Base-by-base conservation (phyloP, 768 basidiomycete species). In the Phylloporus sp. region DNA sequence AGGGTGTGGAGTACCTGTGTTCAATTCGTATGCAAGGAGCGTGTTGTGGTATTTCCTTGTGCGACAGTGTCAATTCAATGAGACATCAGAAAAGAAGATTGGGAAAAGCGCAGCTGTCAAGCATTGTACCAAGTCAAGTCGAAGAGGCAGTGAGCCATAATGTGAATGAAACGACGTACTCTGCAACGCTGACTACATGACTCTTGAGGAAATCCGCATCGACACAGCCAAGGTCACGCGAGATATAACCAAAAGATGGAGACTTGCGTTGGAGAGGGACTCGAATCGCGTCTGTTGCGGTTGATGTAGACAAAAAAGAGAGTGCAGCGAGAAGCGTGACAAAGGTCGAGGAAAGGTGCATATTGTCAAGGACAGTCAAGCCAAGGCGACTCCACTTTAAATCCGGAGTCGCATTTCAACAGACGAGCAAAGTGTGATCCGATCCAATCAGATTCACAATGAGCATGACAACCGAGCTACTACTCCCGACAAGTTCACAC, bases 1-100 rank as follows among this genome's bases (percentile, higher is more conserved):
- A 40, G 72, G 68, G 50, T 75, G 76, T 0, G 54, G 51, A 13
- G 50, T 42, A 9, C 78, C 77, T 6, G 70, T 75, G 54, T 78
- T 78, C n/a, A 42, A 61, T 48, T 72, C 55, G 45, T 67, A 78
- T 8, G 75, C 71, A 29, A 56, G 59, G 46, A 78, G 71, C 14
- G 73, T 70, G n/a, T 55, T 58, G 17, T 56, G 52, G 38, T 74
- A 57, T 67, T 79, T 79, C 32, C 77, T 77, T 50, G 27, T 5
- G 10, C 32, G 13, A 37, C 20, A 24, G 22, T 9, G 44, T 55
- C 17, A 50, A 20, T 31, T 48, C 17, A 20, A 15, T 6, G 22
- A 27, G 36, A 42, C 18, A 11, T 31, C n/a, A 11, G 42, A 31
- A 40, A 17, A 24, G 6, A 33, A 18, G n/a, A 24, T 18, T 11